phyloP scores from a whole-genome alignment of 371 early-diverging fungal genomes.

The Syncephalis fuscata region DNA sequence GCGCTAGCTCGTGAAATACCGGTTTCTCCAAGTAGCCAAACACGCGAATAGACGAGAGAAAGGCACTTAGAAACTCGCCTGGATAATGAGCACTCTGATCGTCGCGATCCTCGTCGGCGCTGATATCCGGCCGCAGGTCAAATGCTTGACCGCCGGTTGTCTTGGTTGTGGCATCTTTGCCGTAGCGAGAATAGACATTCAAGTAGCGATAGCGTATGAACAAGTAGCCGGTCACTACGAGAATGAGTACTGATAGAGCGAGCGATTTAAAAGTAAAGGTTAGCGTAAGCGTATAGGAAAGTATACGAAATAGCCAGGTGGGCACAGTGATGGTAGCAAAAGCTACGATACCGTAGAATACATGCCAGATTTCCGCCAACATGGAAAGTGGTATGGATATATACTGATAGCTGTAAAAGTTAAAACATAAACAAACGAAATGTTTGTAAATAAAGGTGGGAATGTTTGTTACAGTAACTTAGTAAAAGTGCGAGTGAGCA shows the following conservation, averaged over 20 bases:
- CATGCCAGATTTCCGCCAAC: neutral
- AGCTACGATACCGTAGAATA: neutral
- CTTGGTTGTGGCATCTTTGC: too few relatives aligned
- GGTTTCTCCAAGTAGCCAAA: slow-evolving; percentile 94
- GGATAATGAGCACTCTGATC: slow-evolving; percentile 30
- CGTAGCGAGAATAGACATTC: slow-evolving; percentile 41
- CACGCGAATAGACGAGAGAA: slow-evolving; percentile 81
- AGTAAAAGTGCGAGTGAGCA: too few relatives aligned
- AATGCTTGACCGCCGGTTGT: slow-evolving; percentile 11
- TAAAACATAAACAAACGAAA: too few relatives aligned
- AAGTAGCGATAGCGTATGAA: slow-evolving; percentile 53
- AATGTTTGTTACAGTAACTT: too few relatives aligned
- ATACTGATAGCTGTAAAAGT: too few relatives aligned
- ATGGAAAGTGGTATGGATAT: neutral
- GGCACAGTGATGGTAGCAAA: neutral
- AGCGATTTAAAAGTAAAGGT: slow-evolving; percentile 36
- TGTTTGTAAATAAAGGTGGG: too few relatives aligned
- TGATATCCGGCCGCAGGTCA: slow-evolving; percentile 65
- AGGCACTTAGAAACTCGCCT: slow-evolving; percentile 68
- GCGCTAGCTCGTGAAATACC: slow-evolving; percentile 87
- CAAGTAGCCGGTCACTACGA: slow-evolving; percentile 23
- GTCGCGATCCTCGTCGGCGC: slow-evolving; percentile 22
- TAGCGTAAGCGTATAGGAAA: slow-evolving; percentile 45
- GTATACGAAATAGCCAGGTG: slow-evolving; percentile 22
- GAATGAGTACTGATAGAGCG: slow-evolving; percentile 20